These are phyloP conservation scores for Volvariella volvacea DNA, from an alignment of 1,284 basidiomycete genomes.

Conservation along the genomic window DNA sequence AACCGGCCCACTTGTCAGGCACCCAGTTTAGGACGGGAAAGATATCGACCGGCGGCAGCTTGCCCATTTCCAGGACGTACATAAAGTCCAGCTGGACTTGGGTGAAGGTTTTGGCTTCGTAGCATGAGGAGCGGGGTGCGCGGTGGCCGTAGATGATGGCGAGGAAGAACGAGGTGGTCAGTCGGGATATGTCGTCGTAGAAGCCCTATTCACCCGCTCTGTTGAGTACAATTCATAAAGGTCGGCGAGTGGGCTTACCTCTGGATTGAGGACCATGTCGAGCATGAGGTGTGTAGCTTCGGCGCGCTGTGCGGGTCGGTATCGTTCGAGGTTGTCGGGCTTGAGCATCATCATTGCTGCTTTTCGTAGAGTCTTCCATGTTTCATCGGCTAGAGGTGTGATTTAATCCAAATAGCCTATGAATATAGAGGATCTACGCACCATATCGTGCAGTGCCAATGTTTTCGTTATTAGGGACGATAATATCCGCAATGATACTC, in stretches of 20 bases:
- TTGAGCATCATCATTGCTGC: conserved; percentile 21
- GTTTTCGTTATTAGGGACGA: conserved; percentile 13
- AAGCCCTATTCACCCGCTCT: conserved; percentile 20
- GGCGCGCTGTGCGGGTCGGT: conserved; percentile 18
- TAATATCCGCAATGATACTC: conserved; percentile 15
- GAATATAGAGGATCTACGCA: conserved; percentile 5
- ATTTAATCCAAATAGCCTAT: background rate
- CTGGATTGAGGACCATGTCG: conserved; percentile 22
- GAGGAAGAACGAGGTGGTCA: conserved; percentile 21
- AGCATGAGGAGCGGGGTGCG: conserved; percentile 12
- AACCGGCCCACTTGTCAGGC: conserved; percentile 19
- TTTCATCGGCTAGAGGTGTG: conserved; percentile 10
- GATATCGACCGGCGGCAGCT: conserved; percentile 21
- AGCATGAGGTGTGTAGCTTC: conserved; percentile 27
- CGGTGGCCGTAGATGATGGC: conserved; percentile 25
- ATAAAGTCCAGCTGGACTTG: conserved; percentile 11
- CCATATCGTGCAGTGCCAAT: conserved; percentile 14
- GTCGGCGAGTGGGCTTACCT: conserved; percentile 20
- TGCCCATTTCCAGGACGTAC: conserved; percentile 13
- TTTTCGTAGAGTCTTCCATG: conserved; percentile 25
- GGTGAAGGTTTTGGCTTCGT: conserved; percentile 9
- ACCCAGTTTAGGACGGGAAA: conserved; percentile 20
- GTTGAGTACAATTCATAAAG: too few species aligned
- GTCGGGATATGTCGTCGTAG: conserved; percentile 20
- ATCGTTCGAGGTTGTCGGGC: conserved; percentile 15